Evolutionary conservation across 352 stramenopile genomes (phyloP).

Genomic region (Discostella stelligera): DNA sequence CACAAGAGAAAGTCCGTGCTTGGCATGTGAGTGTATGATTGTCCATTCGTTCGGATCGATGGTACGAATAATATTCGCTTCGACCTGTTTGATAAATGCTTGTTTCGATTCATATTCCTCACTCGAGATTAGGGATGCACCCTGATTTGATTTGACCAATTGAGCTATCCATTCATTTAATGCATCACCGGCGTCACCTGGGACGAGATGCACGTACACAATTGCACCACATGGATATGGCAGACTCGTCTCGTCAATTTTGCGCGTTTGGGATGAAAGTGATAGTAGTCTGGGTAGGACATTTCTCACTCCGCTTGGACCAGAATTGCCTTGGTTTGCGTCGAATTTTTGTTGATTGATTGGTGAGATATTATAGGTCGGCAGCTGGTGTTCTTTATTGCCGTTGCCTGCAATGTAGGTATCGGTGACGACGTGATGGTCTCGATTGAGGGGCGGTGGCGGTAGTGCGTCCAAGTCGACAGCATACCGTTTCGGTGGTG

Average conservation of each 20-base stretch:
- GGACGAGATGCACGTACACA: slow-evolving; percentile 35
- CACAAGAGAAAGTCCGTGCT: slow-evolving; percentile 17
- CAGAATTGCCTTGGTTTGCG: slow-evolving; percentile 4
- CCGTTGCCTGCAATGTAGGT: not conserved
- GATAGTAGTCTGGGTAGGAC: slow-evolving; percentile 20
- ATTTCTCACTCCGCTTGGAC: slow-evolving; percentile 19
- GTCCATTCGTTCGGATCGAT: slow-evolving; percentile 30
- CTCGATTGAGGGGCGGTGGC: not conserved
- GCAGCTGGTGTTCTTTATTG: not conserved
- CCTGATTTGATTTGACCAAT: slow-evolving; percentile 23
- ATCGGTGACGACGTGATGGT: not conserved
- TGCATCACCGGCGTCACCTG: slow-evolving; percentile 13
- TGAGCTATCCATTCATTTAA: slow-evolving; percentile 35
- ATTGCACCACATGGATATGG: slow-evolving; percentile 31
- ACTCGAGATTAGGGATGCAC: slow-evolving; percentile 29
- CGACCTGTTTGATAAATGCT: slow-evolving; percentile 19
- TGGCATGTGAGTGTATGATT: slow-evolving; percentile 28
- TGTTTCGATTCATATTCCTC: slow-evolving; percentile 18
- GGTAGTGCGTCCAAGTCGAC: not conserved
- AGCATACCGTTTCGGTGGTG: not conserved
- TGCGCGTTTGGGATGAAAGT: slow-evolving; percentile 26
- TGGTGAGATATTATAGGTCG: slow-evolving; percentile 12
- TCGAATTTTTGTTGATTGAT: slow-evolving; percentile 30
- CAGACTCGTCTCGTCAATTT: slow-evolving; percentile 34
- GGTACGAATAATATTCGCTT: slow-evolving; percentile 16